These are phyloP conservation scores for Aulographum hederae DNA, from an alignment of 2,329 filamentous ascomycete genomes.

Conservation along the genomic window DNA sequence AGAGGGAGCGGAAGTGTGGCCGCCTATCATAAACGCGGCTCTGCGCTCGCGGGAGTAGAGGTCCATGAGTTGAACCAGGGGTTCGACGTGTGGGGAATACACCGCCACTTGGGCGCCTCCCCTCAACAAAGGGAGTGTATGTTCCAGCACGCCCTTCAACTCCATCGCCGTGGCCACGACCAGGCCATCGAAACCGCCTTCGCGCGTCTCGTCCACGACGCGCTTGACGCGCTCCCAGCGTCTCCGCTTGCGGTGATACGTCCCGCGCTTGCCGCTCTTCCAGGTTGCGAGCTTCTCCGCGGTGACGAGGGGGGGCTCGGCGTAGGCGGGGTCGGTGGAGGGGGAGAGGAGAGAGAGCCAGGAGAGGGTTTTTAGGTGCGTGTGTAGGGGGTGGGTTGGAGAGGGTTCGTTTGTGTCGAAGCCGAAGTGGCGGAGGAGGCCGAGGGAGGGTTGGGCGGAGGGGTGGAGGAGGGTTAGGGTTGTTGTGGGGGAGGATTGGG, in stretches of 20 bases:
- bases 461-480: constrained; percentile 67
- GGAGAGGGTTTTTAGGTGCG: constrained; percentile 64
- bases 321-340: constrained; percentile 55
- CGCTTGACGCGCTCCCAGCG: constrained; percentile 57
- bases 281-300: constrained; percentile 42
- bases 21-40: constrained; percentile 41
- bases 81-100: constrained; percentile 67
- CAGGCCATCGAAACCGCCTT: constrained; percentile 66
- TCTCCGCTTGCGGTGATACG: constrained; percentile 76
- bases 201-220: constrained; percentile 56
- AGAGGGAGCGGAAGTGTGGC: constrained; percentile 6
- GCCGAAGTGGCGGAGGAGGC: constrained; percentile 73
- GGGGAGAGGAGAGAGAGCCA: constrained; percentile 86
- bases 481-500: constrained; percentile 51
- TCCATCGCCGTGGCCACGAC: constrained; percentile 73
- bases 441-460: constrained; percentile 74
- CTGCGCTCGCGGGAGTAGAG: constrained; percentile 67
- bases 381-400: constrained; percentile 58
- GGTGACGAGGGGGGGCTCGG: constrained; percentile 29
- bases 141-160: constrained; percentile 53
- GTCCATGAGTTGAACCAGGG: constrained; percentile 60
- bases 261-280: constrained; percentile 69
- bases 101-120: constrained; percentile 75
- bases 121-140: constrained; percentile 60
- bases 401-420: constrained; percentile 50